These are phyloP conservation scores for Ceratocystis papillata DNA, from an alignment of 2,329 filamentous ascomycete species.

Conservation along the genomic window DNA sequence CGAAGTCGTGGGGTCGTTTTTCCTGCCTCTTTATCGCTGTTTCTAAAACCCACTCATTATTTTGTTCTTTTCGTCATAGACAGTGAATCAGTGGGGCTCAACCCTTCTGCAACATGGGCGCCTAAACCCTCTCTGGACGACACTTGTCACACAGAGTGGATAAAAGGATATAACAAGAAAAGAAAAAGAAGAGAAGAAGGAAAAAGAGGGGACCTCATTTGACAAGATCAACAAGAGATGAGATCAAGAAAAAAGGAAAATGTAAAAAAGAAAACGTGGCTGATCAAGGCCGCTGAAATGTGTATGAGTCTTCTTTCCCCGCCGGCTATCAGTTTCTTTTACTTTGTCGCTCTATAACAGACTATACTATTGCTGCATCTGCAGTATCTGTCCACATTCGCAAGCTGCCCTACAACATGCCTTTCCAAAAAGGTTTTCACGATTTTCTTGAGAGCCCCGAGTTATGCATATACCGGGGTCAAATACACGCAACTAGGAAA, in stretches of 20 bases:
- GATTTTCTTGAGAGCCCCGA: not conserved
- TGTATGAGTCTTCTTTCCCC: too few relatives aligned
- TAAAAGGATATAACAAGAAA: not conserved
- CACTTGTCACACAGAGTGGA: conserved; percentile 11
- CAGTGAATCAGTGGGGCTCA: conserved; percentile 9
- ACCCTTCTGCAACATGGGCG: conserved; percentile 10
- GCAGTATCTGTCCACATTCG: not conserved
- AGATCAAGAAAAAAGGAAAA: not conserved
- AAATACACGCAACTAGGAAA: not conserved
- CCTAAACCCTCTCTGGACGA: conserved; percentile 11
- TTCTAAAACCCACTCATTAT: not conserved
- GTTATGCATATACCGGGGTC: not conserved
- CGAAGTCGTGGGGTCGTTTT: not conserved
- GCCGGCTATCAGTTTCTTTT: not conserved
- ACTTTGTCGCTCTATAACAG: not conserved
- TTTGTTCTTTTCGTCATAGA: not conserved
- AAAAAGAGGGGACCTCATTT: not conserved
- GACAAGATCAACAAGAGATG: not conserved
- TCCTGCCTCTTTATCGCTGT: not conserved
- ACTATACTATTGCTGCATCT: not conserved
- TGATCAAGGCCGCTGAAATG: not conserved
- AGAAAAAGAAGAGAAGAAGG: not conserved
- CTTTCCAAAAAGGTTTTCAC: not conserved
- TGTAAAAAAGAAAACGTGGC: conserved; percentile 1
- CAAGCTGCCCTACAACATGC: not conserved